Conservation (phyloP, 1,284 basidiomycete species). For the Rhodotorula sp. region DNA sequence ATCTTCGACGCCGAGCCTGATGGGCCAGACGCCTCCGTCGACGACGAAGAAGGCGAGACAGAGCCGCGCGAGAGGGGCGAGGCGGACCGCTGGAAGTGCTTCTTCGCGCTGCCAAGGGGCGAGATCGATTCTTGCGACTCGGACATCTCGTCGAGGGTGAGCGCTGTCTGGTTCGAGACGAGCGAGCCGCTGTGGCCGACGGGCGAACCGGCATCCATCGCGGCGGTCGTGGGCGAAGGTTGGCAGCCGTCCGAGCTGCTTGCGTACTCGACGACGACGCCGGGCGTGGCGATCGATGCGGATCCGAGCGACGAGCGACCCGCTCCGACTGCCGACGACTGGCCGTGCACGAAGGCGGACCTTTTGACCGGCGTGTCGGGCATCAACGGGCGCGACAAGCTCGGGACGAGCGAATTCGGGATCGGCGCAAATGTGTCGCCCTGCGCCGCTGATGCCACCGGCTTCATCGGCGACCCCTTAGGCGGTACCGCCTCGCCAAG, state of each 20-base stretch:
- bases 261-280: not conserved
- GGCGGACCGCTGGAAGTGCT: not conserved
- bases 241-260: not conserved
- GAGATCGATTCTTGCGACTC: constrained; percentile 14
- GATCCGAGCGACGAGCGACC: not conserved
- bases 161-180: constrained; percentile 12
- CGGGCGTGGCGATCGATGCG: constrained; percentile 4
- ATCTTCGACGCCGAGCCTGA: not conserved
- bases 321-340: not conserved
- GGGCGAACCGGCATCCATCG: constrained; percentile 22
- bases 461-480: constrained; percentile 16
- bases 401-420: constrained; percentile 17
- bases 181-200: constrained; percentile 16
- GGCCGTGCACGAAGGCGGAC: constrained; percentile 22
- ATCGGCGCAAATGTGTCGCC: not conserved
- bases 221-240: constrained; percentile 7
- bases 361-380: constrained; percentile 50
- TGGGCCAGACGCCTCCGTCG: not conserved
- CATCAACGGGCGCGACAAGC: constrained; percentile 43
- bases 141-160: constrained; percentile 1
- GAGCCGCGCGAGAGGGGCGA: constrained; percentile 21
- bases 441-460: not conserved
- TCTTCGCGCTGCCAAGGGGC: constrained; percentile 11
- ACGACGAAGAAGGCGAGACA: constrained; percentile 6
- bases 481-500: constrained; percentile 14